phyloP scores from a whole-genome alignment of 179 eudicot genomes.

The Beta corolliflora region DNA sequence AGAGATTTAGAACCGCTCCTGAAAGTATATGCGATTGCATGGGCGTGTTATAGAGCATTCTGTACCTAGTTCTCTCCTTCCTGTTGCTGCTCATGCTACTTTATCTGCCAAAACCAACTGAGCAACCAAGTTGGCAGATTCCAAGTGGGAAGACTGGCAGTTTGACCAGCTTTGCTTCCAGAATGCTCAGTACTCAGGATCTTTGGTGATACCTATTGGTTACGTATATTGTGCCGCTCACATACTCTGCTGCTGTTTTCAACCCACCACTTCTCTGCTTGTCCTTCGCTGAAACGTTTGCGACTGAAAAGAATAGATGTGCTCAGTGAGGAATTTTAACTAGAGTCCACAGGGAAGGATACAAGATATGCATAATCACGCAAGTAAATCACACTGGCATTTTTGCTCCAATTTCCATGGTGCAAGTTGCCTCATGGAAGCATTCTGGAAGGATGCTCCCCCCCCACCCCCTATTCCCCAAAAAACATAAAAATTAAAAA shows the following conservation, averaged over 20 bases:
- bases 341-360: not conserved
- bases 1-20: not conserved
- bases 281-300: conserved; percentile 77
- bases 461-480: too few relatives aligned
- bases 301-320: conserved; percentile 49
- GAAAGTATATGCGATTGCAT: not conserved
- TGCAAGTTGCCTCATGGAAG: not conserved
- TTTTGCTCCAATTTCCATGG: not conserved
- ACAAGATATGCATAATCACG: not conserved
- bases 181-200: not conserved
- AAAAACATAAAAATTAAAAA: not conserved
- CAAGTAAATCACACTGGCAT: not conserved
- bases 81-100: not conserved
- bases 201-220: conserved; percentile 20
- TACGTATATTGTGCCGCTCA: conserved; percentile 61
- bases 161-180: conserved; percentile 3
- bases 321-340: not conserved
- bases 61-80: not conserved
- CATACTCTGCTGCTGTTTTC: conserved; percentile 63
- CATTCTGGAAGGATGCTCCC: not conserved
- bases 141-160: not conserved
- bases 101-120: not conserved
- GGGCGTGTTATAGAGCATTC: not conserved
- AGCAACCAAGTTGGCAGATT: not conserved
- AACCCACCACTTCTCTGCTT: conserved; percentile 97